phyloP scores from a whole-genome alignment of 345 rosid genomes.

The Salix exigua region DNA sequence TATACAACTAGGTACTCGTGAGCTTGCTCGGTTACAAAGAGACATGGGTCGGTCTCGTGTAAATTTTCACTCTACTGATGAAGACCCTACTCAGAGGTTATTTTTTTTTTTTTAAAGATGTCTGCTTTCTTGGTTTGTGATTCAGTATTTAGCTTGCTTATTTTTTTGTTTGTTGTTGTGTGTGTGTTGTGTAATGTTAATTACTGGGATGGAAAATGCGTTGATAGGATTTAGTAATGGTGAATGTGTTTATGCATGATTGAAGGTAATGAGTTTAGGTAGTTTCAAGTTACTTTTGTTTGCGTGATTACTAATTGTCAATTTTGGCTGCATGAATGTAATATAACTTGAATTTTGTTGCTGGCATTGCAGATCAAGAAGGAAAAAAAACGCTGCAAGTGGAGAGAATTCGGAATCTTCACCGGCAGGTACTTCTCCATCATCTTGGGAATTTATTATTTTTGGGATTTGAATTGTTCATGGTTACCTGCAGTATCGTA shows the following conservation, averaged over 20 bases:
- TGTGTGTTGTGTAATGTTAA: neutral
- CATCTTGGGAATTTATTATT: neutral
- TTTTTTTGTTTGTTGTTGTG: neutral
- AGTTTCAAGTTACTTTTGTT: neutral
- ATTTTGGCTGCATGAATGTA: neutral
- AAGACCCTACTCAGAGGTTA: constrained; percentile 93
- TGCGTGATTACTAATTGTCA: neutral
- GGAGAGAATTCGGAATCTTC: constrained; percentile 78
- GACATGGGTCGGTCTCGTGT: constrained; percentile 96
- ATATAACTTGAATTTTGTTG: neutral
- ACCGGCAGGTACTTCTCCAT: constrained; percentile 45
- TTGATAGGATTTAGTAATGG: neutral
- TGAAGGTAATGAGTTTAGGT: neutral
- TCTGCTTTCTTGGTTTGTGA: neutral
- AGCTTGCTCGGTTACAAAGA: neutral
- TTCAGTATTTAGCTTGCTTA: neutral
- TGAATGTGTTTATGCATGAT: neutral
- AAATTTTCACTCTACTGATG: constrained; percentile 74
- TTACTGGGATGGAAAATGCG: neutral
- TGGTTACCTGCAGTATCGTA: neutral
- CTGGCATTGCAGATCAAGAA: constrained; percentile 65
- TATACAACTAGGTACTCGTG: neutral
- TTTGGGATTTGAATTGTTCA: neutral
- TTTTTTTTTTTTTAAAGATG: neutral
- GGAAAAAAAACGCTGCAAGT: constrained; percentile 71